Base-by-base conservation (phyloP, 2,329 filamentous ascomycete genomes). In the Botrytis aclada region DNA sequence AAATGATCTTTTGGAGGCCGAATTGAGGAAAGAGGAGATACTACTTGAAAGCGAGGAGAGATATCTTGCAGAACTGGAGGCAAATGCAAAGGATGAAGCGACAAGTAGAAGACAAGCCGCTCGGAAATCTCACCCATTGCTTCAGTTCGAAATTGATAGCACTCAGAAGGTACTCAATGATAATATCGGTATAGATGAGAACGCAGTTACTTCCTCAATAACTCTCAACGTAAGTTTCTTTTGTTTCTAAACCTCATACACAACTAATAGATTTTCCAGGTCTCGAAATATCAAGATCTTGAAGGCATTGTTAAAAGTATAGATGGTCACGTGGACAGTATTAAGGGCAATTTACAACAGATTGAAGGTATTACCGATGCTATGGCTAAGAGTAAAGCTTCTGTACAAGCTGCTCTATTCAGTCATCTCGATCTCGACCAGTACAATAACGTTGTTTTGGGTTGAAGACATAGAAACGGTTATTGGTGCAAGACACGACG, bases 1-100 rank as follows among this genome's bases (percentile, higher is more conserved):
- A 6, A 87, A 92, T 37, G 85, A 87, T 75, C 81, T 93, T 63
- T 83, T 93, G 45, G 82, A 83, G 71, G 83, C 84, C 41, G 90
- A 92, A 80, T 86, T 87, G 76, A 85, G 84, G 74, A 84, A 84
- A 76, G 86, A 90, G 72, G 86, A 90, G 81, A 81, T 78, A 45
- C 84, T 86, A 75, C 82, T 92, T 63, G 87, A 89, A 75, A 80
- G 80, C 43, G 89, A 91, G 73, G 88, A 89, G 76, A 83, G 84
- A 69, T 77, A 80, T 34, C 81, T 91, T 74, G 81, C 82, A 64
- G 81, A 81, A 32, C 81, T 92, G 39, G 86, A 90, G 78, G 81
- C 82, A 5, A 89, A 90, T 74, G 88, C 88, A 20, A 85, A 85
- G 74, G 84, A 85, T 3, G 88, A 89, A 80, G 84, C 84, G 39